Evolutionary conservation across 192 early-diverging fungal species (phyloP).

Genomic region (Cladochytrium replicatum): DNA sequence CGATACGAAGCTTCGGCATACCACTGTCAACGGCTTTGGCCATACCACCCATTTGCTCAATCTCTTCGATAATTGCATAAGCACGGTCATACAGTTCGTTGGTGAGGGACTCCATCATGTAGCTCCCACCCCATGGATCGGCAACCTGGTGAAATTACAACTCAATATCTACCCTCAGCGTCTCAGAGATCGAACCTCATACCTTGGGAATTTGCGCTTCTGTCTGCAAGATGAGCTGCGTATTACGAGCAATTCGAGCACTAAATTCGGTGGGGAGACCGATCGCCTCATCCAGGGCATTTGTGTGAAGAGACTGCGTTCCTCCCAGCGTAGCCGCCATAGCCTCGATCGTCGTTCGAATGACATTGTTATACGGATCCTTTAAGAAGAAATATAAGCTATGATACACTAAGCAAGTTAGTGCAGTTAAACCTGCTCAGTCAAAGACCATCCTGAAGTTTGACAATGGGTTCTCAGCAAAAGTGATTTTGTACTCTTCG

Average conservation of each 20-base stretch:
- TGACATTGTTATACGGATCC: conserved; percentile 86
- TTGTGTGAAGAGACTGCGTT: conserved; percentile 89
- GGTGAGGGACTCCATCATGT: conserved; percentile 89
- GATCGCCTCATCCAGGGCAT: conserved; percentile 83
- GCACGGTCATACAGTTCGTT: conserved; percentile 66
- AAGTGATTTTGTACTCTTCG: conserved; percentile 67
- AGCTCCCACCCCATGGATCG: conserved; percentile 86
- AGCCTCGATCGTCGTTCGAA: conserved; percentile 80
- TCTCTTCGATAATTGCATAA: conserved; percentile 60
- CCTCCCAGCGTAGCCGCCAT: conserved; percentile 88
- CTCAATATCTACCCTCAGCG: conserved; percentile 3
- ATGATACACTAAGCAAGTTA: background rate
- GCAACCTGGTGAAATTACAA: too few species aligned
- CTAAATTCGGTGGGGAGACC: conserved; percentile 76
- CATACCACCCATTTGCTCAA: conserved; percentile 82
- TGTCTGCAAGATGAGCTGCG: conserved; percentile 80
- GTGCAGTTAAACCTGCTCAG: conserved; percentile 54
- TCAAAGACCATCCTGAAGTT: conserved; percentile 85
- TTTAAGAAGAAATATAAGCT: background rate
- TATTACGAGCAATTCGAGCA: conserved; percentile 83
- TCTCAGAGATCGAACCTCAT: conserved; percentile 9
- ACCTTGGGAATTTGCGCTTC: conserved; percentile 75
- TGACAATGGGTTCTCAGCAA: conserved; percentile 84
- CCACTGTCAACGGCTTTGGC: conserved; percentile 80
- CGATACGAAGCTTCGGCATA: conserved; percentile 82